These are phyloP conservation scores for Waltergamsia citrina DNA, from an alignment of 2,329 filamentous ascomycete species.

Conservation along the genomic window DNA sequence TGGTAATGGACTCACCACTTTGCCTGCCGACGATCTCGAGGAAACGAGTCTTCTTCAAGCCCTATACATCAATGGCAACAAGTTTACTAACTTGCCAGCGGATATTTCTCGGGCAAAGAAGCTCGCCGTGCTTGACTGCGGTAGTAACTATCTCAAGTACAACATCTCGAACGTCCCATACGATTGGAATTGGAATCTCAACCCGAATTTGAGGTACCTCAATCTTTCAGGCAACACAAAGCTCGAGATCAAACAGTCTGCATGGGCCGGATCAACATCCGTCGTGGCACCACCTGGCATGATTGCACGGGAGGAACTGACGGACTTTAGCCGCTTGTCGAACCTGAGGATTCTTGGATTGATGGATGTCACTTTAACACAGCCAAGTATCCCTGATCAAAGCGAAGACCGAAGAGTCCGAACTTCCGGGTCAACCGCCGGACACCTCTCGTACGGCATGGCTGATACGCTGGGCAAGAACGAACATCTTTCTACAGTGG, in stretches of 20 bases:
- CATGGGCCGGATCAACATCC: constrained; percentile 13
- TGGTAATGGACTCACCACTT: constrained; percentile 82
- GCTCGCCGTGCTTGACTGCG: constrained; percentile 84
- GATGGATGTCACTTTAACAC: constrained; percentile 96
- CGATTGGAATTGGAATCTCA: constrained; percentile 99
- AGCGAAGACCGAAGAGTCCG: constrained; percentile 90
- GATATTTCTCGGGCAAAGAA: constrained; percentile 88
- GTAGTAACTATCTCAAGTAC: constrained; percentile 93
- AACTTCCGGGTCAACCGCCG: constrained; percentile 91
- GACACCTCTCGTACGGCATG: constrained; percentile 91
- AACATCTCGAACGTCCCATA: constrained; percentile 99
- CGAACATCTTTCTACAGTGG: constrained; percentile 90
- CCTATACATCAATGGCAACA: constrained; percentile 93
- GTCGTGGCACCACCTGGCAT: constrained; percentile 25
- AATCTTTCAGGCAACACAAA: constrained; percentile 96
- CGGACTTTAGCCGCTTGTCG: constrained; percentile 77
- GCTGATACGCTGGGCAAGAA: constrained; percentile 88
- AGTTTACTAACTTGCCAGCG: constrained; percentile 91
- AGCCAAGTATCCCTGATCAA: constrained; percentile 87
- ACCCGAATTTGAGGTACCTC: constrained; percentile 86
- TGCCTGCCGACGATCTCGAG: constrained; percentile 90
- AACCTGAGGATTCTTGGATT: constrained; percentile 83
- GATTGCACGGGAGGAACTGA: constrained; percentile 56
- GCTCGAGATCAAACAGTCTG: constrained; percentile 72
- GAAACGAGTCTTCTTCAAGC: constrained; percentile 81